A percentile compares a stretch with the other conserved stretches of the same genome.
phyloP scores from a whole-genome alignment of 768 basidiomycete genomes.

The Gloeopeniophorella convolvens region DNA sequence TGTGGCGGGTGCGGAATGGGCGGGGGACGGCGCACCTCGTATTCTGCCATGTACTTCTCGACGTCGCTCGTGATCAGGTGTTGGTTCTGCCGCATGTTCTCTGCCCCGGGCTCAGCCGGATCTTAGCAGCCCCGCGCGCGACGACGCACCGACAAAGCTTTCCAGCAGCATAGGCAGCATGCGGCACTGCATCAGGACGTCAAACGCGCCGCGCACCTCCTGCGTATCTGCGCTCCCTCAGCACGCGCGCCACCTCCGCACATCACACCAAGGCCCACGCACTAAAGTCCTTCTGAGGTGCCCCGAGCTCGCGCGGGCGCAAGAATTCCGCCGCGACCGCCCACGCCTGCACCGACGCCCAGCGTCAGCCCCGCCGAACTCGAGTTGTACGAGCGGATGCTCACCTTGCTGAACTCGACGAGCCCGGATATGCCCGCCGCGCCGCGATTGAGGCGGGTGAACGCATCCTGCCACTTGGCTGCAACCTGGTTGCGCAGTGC shows the following conservation, averaged over 20 bases:
- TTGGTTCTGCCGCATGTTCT: constrained; percentile 55
- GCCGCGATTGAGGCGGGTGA: constrained; percentile 52
- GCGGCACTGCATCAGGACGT: constrained; percentile 48
- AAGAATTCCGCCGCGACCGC: constrained; percentile 44
- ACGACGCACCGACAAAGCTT: constrained; percentile 54
- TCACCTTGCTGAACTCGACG: constrained; percentile 53
- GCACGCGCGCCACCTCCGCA: not conserved
- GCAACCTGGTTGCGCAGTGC: constrained; percentile 61
- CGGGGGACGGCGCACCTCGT: constrained; percentile 42
- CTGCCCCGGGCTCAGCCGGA: constrained; percentile 32
- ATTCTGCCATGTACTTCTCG: constrained; percentile 46
- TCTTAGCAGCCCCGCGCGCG: not conserved
- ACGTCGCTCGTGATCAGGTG: constrained; percentile 59
- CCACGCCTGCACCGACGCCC: constrained; percentile 43
- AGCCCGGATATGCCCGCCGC: constrained; percentile 59
- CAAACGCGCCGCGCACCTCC: constrained; percentile 49
- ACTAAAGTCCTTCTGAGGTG: constrained; percentile 29
- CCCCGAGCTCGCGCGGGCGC: constrained; percentile 45
- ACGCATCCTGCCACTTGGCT: constrained; percentile 66
- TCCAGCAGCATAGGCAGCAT: constrained; percentile 62
- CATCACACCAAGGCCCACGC: not conserved
- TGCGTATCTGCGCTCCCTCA: constrained; percentile 36
- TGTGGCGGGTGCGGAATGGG: not conserved
- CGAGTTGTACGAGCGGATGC: not conserved
- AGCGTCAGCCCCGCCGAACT: not conserved